Evolutionary conservation across 202 grass and related monocot species (phyloP).

Genomic region (Schoenoplectus triqueter): DNA sequence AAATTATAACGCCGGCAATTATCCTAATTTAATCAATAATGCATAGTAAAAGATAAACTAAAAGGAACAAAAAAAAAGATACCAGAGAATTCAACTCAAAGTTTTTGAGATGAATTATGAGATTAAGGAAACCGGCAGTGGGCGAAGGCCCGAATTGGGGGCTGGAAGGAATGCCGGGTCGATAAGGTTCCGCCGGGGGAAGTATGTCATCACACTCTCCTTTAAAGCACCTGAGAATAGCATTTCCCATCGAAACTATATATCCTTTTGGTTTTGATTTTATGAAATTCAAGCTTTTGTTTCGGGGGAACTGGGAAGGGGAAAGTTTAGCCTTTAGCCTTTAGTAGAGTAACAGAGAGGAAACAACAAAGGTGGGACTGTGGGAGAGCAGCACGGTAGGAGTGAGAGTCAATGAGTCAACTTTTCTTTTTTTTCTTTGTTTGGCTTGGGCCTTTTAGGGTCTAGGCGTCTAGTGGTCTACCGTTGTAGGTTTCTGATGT

Average conservation of each 20-base stretch:
- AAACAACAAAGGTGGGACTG: not conserved
- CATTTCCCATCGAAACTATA: slow-evolving; percentile 40
- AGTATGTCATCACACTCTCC: not conserved
- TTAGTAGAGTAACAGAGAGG: not conserved
- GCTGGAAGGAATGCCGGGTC: not conserved
- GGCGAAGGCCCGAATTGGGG: slow-evolving; percentile 29
- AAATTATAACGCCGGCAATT: not conserved
- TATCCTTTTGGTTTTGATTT: not conserved
- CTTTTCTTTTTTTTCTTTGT: not conserved
- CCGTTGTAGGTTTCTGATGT: too few relatives aligned
- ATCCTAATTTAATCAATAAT: not conserved
- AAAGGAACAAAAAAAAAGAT: not conserved
- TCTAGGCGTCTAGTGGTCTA: too few relatives aligned
- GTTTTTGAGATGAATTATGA: slow-evolving; percentile 44
- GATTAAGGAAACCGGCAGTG: slow-evolving; percentile 31
- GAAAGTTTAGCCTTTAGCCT: not conserved
- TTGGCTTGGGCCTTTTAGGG: not conserved
- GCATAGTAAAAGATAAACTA: not conserved
- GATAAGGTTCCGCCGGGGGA: not conserved
- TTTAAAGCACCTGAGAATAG: slow-evolving; percentile 27
- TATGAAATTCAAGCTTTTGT: not conserved
- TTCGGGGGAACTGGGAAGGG: not conserved
- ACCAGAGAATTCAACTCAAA: slow-evolving; percentile 51
- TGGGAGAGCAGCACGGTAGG: not conserved
- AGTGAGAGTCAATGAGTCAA: not conserved